phyloP scores from a whole-genome alignment of 2,329 filamentous ascomycete species.

The Fusarium tanahbumbuense region DNA sequence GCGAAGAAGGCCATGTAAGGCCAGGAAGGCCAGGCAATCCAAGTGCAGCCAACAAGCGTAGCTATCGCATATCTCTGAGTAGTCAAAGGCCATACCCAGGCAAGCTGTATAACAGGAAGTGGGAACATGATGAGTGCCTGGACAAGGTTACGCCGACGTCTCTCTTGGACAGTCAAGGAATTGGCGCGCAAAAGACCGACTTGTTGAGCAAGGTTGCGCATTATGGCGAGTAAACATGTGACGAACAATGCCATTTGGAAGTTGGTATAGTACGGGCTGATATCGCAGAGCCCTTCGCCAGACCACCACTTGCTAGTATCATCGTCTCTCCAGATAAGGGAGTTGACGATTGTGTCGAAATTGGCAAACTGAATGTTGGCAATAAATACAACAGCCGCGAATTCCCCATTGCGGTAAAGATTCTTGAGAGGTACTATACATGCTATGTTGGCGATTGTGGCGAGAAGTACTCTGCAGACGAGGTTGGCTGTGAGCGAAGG shows the following conservation, averaged over 20 bases:
- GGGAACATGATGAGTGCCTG: conserved; percentile 68
- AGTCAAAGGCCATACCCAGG: conserved; percentile 61
- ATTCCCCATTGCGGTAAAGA: conserved; percentile 64
- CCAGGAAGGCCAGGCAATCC: conserved; percentile 59
- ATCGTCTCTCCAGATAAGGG: conserved; percentile 65
- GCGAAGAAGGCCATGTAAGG: conserved; percentile 62
- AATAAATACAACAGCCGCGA: conserved; percentile 64
- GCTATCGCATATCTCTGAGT: conserved; percentile 62
- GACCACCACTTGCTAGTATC: conserved; percentile 63
- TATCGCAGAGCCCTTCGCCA: conserved; percentile 66
- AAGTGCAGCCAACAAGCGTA: conserved; percentile 63
- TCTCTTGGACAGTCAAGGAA: conserved; percentile 56
- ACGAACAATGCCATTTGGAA: conserved; percentile 59
- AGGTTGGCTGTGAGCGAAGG: conserved; percentile 58
- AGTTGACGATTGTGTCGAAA: conserved; percentile 61
- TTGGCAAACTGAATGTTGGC: conserved; percentile 59
- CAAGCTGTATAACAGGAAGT: conserved; percentile 61
- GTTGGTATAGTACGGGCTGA: conserved; percentile 62
- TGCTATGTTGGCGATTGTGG: conserved; percentile 57
- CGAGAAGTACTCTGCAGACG: conserved; percentile 60
- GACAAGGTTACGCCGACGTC: conserved; percentile 54
- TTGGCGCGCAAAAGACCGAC: conserved; percentile 59
- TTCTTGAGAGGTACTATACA: conserved; percentile 64
- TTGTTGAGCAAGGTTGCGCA: conserved; percentile 64
- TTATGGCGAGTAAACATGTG: conserved; percentile 65